A percentile compares a stretch with the other conserved stretches of the same genome.
Conservation (phyloP, 139 green algal species). For the Chara braunii region DNA sequence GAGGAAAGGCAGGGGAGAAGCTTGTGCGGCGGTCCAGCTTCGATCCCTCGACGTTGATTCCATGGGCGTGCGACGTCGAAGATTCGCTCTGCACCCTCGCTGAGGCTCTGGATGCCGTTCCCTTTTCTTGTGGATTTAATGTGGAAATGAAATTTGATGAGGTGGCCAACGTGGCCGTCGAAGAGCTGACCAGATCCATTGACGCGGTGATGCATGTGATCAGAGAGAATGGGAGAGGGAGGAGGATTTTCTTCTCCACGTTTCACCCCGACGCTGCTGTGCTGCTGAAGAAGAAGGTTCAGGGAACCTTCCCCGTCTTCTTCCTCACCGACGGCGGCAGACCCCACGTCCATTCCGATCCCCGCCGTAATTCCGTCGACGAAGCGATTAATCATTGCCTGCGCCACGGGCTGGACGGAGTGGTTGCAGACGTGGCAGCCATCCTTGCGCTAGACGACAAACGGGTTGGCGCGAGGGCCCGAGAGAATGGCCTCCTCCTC, state of each 20-base stretch:
- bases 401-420: too few species aligned
- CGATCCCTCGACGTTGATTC: not conserved
- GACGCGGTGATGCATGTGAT: not conserved
- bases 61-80: constrained; percentile 19
- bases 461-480: too few species aligned
- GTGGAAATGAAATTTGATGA: constrained; percentile 39
- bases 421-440: too few species aligned
- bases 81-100: constrained; percentile 14
- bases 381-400: constrained; percentile 26
- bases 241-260: constrained; percentile 19
- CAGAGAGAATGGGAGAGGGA: not conserved
- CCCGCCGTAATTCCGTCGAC: constrained; percentile 18
- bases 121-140: constrained; percentile 14
- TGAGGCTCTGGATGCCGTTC: constrained; percentile 8
- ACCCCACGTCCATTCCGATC: constrained; percentile 6
- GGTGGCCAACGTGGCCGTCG: too few species aligned
- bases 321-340: constrained; percentile 21
- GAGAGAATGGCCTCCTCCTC: too few species aligned
- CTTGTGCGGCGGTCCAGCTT: not conserved
- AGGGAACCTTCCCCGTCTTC: constrained; percentile 7
- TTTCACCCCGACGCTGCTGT: constrained; percentile 20
- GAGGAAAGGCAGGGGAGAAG: not conserved
- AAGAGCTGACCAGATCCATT: too few species aligned
- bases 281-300: constrained; percentile 11
- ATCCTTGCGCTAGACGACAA: too few species aligned